phyloP scores from a whole-genome alignment of 1,139 yeast genomes.

The Taphrina deformans region DNA sequence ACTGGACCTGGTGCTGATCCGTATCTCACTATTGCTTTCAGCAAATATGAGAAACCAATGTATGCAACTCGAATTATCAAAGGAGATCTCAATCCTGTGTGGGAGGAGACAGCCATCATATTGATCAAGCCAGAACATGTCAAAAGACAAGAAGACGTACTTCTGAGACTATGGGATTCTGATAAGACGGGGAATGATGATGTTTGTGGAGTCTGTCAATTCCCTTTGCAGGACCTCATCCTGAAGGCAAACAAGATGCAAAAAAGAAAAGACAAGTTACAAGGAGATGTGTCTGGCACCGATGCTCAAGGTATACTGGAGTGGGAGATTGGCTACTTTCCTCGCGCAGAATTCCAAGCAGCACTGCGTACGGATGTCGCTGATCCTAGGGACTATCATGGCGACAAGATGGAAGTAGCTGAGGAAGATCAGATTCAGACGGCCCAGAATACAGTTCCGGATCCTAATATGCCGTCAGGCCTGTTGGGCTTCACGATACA shows the following conservation, averaged over 20 bases:
- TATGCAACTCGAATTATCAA: slow-evolving; percentile 33
- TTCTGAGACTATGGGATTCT: slow-evolving; percentile 29
- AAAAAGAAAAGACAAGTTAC: slow-evolving; percentile 27
- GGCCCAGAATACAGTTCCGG: slow-evolving; percentile 31
- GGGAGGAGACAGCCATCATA: slow-evolving; percentile 30
- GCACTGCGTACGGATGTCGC: slow-evolving; percentile 20
- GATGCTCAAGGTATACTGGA: slow-evolving; percentile 31
- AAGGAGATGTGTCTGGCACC: slow-evolving; percentile 29
- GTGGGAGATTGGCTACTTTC: slow-evolving; percentile 32
- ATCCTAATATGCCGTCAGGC: slow-evolving; percentile 27
- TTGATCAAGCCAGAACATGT: slow-evolving; percentile 29
- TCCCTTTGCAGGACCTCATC: slow-evolving; percentile 30
- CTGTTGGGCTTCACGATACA: slow-evolving; percentile 24
- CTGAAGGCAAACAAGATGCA: slow-evolving; percentile 25
- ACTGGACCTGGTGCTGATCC: slow-evolving; percentile 34
- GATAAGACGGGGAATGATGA: slow-evolving; percentile 27
- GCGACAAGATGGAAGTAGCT: slow-evolving; percentile 16
- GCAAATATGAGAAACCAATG: slow-evolving; percentile 33
- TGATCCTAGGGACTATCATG: slow-evolving; percentile 29
- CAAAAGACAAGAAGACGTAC: slow-evolving; percentile 29
- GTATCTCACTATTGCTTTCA: slow-evolving; percentile 26
- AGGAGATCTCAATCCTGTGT: slow-evolving; percentile 31
- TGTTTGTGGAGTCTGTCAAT: slow-evolving; percentile 23
- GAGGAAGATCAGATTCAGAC: slow-evolving; percentile 17
- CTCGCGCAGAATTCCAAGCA: slow-evolving; percentile 12